Base-by-base conservation (phyloP, 192 early-diverging fungal genomes). In the Coemansia sp. region DNA sequence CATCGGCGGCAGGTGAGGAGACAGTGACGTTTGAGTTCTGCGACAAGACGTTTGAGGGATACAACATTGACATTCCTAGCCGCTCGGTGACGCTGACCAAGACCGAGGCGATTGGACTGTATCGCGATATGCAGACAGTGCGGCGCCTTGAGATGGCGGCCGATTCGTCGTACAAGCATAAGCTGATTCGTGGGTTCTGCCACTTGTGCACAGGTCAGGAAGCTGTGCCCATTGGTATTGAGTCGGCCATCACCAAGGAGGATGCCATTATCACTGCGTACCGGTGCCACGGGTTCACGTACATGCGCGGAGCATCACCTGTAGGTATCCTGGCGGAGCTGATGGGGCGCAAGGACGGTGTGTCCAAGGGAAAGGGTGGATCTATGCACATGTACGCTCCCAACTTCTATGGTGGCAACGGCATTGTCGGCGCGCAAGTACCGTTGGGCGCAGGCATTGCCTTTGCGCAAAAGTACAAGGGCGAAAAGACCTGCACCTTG, bases 301-400 rank as follows among this genome's bases (percentile, higher is more conserved):
- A 91, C 71, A 86, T 89, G 73, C 94, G 95, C 72, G 97, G 93
- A 42, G 90, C 77, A 8, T 77, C 87, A 63, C 73, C 86, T 39
- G 77, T 82, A 37, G 82, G 84, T 17, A 90, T 94, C 71, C 64
- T 94, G 60, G 90, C 88, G 45, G 93, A 94, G 73, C 85, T 94
- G 83, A 89, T 91, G 86, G 96, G 96, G 66, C 90, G 91, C 68
- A 70, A 75, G 61, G 89, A 84, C 58, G 97, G 97, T 76, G 90
- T 91, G 77, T 95, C 95, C 32, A 84, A 88, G 77, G 97, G 97
- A 46, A 99, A 97, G 88, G 97, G 95, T 71, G 97, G 97, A n/a
- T 99, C 97, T 64, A 99, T 99, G 97, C 97, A 99, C 89, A 95
- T 99, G 94, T 99, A 96, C 85, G 89, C 91, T 53, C 87, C 85